phyloP scores from a whole-genome alignment of 306 rosid species.

The Prunus armeniaca region DNA sequence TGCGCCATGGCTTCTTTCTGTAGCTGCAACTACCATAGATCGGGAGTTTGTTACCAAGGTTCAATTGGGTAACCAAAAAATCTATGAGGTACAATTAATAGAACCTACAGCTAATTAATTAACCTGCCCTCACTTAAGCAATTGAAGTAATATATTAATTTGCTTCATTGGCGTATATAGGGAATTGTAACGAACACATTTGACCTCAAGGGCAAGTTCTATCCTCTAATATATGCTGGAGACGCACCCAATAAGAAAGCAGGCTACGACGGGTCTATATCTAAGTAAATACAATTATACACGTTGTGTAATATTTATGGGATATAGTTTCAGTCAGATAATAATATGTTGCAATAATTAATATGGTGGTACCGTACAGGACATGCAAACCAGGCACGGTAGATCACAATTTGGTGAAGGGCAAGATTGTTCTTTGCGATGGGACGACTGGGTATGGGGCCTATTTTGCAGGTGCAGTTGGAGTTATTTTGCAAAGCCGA shows the following conservation, averaged over 20 bases:
- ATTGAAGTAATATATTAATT: neutral
- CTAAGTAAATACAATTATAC: too few species aligned
- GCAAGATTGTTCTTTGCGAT: conserved; percentile 11
- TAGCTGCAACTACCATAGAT: neutral
- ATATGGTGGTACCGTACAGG: neutral
- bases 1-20: neutral
- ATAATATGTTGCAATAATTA: too few species aligned
- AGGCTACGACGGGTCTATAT: neutral
- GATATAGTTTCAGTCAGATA: too few species aligned
- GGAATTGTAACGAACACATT: conserved; percentile 46
- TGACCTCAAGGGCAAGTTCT: conserved; percentile 25
- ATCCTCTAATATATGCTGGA: conserved; percentile 41
- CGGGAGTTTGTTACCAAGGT: neutral
- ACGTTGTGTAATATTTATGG: too few species aligned
- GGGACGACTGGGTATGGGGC: neutral
- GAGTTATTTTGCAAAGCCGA: conserved; percentile 2
- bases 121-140: neutral
- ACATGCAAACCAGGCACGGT: neutral
- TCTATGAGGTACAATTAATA: conserved; percentile 5
- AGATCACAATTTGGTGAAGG: neutral
- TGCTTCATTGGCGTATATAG: conserved; percentile 7
- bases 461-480: neutral
- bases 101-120: too few species aligned
- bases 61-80: conserved; percentile 4
- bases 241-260: conserved; percentile 35